Evolutionary conservation across 306 rosid genomes (phyloP).

Genomic region (Sophora flavescens): DNA sequence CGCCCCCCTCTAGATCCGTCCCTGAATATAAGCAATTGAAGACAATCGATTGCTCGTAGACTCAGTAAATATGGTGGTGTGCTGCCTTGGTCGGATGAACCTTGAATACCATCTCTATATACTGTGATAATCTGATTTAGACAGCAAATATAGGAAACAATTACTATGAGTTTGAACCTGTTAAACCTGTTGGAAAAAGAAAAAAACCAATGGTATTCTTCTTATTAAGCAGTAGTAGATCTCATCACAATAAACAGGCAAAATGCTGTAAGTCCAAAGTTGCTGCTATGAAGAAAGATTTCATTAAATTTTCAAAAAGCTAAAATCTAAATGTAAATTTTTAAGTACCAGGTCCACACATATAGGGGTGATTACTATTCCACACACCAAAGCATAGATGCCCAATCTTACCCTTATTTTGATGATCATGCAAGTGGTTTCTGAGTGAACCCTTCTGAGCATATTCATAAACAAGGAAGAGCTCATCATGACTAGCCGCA

Average conservation of each 20-base stretch:
- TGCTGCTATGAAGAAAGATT: conserved; percentile 16
- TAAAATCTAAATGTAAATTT: conserved; percentile 13
- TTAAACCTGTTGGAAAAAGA: conserved; percentile 3
- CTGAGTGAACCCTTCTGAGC: conserved; percentile 96
- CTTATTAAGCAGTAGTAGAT: conserved; percentile 13
- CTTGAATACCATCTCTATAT: conserved; percentile 17
- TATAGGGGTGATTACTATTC: conserved; percentile 24
- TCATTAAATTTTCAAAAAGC: conserved; percentile 27
- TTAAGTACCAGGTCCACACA: conserved; percentile 14
- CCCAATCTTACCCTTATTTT: conserved; percentile 79
- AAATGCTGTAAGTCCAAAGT: conserved; percentile 22
- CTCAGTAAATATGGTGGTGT: neutral
- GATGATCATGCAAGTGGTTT: conserved; percentile 94
- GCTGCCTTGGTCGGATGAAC: neutral
- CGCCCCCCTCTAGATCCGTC: too few species aligned
- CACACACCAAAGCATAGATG: conserved; percentile 21
- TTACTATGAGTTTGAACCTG: neutral
- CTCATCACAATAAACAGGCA: conserved; percentile 30
- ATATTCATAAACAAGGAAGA: conserved; percentile 84
- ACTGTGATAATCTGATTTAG: neutral
- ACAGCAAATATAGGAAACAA: neutral
- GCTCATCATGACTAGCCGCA: conserved; percentile 87
- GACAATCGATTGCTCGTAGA: conserved; percentile 3
- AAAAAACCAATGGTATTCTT: neutral
- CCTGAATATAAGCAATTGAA: too few species aligned